These are phyloP conservation scores for Akanthomyces dipterigenus DNA, from an alignment of 2,329 filamentous ascomycete species.

Conservation along the genomic window DNA sequence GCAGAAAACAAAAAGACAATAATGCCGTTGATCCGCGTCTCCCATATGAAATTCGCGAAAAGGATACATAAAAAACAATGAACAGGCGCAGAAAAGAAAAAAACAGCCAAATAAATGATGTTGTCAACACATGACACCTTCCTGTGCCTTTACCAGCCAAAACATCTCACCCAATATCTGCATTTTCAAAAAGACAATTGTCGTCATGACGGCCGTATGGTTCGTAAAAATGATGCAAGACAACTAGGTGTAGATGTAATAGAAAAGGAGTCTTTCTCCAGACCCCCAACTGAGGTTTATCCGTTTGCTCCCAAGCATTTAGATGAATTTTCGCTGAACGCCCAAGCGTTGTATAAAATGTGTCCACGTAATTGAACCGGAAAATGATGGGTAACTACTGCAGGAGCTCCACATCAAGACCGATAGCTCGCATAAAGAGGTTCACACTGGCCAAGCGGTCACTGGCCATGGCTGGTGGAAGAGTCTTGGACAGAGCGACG, in stretches of 20 bases:
- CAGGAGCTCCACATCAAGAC: slow-evolving; percentile 83
- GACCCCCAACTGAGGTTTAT: not conserved
- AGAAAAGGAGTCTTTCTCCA: not conserved
- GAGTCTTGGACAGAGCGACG: slow-evolving; percentile 77
- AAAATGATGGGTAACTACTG: slow-evolving; percentile 23
- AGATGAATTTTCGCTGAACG: slow-evolving; percentile 2
- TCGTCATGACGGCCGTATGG: slow-evolving; percentile 8
- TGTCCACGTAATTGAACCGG: not conserved
- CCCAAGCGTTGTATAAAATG: not conserved
- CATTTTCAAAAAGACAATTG: not conserved
- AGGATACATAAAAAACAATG: slow-evolving; percentile 1
- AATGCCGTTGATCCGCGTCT: not conserved
- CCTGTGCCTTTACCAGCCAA: not conserved
- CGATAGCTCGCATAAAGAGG: slow-evolving; percentile 96
- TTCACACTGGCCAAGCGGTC: slow-evolving; percentile 89
- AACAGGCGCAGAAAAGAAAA: not conserved
- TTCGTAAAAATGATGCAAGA: not conserved
- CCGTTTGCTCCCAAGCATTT: not conserved
- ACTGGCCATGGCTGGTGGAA: slow-evolving; percentile 78
- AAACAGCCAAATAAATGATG: slow-evolving; percentile 5
- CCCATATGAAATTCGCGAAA: not conserved
- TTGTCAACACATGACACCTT: not conserved
- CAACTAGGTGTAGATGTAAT: not conserved
- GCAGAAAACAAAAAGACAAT: not conserved
- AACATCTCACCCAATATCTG: slow-evolving; percentile 7